Evolutionary conservation across 1,284 basidiomycete genomes (phyloP).

Genomic region (Trichosporon inkin): DNA sequence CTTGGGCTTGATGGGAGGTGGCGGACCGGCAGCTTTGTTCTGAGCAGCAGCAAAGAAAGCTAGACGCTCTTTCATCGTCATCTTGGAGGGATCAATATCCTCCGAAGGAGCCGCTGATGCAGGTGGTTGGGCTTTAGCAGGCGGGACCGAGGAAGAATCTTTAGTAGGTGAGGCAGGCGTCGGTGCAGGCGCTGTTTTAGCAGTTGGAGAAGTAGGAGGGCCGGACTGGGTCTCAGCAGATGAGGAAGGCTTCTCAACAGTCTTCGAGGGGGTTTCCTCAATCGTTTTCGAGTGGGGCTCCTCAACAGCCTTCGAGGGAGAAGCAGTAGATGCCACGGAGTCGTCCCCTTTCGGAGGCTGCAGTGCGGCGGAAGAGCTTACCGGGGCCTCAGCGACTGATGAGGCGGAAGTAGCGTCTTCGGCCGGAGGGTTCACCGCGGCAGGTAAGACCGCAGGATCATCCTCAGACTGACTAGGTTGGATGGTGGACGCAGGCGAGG

Average conservation of each 20-base stretch:
- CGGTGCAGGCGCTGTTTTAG: not conserved
- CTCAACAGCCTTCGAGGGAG: constrained; percentile 14
- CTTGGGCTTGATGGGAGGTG: constrained; percentile 62
- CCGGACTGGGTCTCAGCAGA: not conserved
- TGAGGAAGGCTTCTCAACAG: constrained; percentile 3
- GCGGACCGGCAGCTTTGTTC: constrained; percentile 50
- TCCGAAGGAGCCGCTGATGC: constrained; percentile 14
- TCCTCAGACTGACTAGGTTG: constrained; percentile 1
- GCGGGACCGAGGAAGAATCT: not conserved
- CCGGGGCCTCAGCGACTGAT: not conserved
- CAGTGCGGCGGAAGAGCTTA: not conserved
- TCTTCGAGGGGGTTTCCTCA: not conserved
- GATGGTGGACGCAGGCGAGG: not conserved
- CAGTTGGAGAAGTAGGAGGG: not conserved
- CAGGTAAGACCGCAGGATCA: constrained; percentile 16
- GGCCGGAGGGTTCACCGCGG: constrained; percentile 17
- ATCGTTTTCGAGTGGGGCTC: constrained; percentile 11
- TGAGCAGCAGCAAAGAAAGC: constrained; percentile 49
- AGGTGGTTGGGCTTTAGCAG: not conserved
- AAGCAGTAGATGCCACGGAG: constrained; percentile 8
- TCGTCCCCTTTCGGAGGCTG: constrained; percentile 6
- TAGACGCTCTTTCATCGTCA: constrained; percentile 50
- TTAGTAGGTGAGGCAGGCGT: not conserved
- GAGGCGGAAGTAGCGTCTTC: constrained; percentile 27
- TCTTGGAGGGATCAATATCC: constrained; percentile 28